phyloP scores from a whole-genome alignment of 108 stramenopile species.

The Cyclostephanos invisitatus region DNA sequence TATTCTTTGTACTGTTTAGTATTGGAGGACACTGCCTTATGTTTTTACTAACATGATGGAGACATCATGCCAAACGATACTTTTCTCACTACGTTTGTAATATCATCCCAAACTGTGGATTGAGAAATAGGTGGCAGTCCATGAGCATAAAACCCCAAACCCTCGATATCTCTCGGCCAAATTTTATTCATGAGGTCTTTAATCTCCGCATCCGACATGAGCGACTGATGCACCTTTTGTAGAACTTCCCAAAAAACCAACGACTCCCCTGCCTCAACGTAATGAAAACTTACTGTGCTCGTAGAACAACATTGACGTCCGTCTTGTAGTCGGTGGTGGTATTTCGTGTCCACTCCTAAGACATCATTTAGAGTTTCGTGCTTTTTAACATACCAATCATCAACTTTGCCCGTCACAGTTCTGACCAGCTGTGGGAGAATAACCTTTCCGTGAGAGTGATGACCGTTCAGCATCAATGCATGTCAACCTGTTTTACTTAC shows the following conservation, averaged over 20 bases:
- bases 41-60: constrained; percentile 13
- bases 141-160: constrained; percentile 69
- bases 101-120: constrained; percentile 34
- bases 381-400: constrained; percentile 85
- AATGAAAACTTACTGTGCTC: constrained; percentile 85
- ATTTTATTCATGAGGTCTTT: constrained; percentile 55
- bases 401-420: constrained; percentile 69
- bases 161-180: constrained; percentile 68
- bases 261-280: constrained; percentile 80
- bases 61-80: constrained; percentile 23
- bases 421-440: constrained; percentile 72
- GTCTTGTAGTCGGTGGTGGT: constrained; percentile 47
- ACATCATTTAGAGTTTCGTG: constrained; percentile 61
- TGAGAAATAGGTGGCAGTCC: constrained; percentile 58
- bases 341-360: constrained; percentile 47
- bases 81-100: constrained; percentile 33
- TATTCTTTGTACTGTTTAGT: no score
- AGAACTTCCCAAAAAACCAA: constrained; percentile 67
- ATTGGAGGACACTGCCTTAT: no score
- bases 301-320: constrained; percentile 72
- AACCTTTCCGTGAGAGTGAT: constrained; percentile 35
- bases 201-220: constrained; percentile 66
- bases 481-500: constrained; percentile 49
- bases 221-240: constrained; percentile 57
- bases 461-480: neutral